Conservation (phyloP, 176 grass and related monocot species). For the Tillandsia fasciculata region DNA sequence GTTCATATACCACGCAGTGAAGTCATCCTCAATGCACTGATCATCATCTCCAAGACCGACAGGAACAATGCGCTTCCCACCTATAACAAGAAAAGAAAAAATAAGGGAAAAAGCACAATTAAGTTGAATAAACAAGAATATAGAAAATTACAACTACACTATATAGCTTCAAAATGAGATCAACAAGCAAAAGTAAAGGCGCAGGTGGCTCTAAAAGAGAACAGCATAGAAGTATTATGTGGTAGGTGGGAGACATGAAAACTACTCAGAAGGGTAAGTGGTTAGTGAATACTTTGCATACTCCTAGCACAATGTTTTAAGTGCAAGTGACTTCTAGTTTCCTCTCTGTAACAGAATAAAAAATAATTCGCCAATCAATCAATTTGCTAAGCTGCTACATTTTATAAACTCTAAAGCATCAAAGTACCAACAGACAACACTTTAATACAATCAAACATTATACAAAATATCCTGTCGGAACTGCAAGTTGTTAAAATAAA, state of each 20-base stretch:
- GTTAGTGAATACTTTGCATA: too few relatives aligned
- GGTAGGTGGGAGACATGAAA: too few relatives aligned
- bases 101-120: not conserved
- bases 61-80: conserved; percentile 68
- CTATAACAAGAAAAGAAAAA: conserved; percentile 14
- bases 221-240: not conserved
- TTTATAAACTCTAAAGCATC: too few relatives aligned
- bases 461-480: not conserved
- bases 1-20: conserved; percentile 78
- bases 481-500: not conserved
- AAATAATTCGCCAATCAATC: too few relatives aligned
- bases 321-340: too few relatives aligned
- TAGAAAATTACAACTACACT: not conserved
- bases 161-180: too few relatives aligned
- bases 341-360: too few relatives aligned
- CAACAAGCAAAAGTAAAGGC: too few relatives aligned
- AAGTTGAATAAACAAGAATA: not conserved
- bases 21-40: conserved; percentile 91
- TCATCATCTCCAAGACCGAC: conserved; percentile 89
- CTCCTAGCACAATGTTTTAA: too few relatives aligned
- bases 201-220: not conserved
- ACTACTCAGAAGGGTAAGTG: too few relatives aligned
- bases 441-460: not conserved
- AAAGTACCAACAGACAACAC: not conserved
- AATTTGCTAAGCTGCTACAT: too few relatives aligned